Conservation (phyloP, 148 eudicot species). For the Silene conica region DNA sequence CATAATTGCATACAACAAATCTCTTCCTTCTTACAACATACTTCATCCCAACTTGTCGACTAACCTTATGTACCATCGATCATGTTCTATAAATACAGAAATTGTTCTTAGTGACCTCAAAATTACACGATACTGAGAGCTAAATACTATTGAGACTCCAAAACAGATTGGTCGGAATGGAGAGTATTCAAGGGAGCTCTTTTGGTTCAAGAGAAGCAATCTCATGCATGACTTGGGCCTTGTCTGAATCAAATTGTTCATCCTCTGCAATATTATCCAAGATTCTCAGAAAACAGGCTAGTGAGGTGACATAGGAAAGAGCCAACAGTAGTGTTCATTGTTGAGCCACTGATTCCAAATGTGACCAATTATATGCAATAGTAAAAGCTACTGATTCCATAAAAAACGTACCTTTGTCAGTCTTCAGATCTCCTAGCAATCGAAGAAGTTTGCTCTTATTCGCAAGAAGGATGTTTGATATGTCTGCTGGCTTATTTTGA, state of each 20-base stretch:
- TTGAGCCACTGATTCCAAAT: background rate
- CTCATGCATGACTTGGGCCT: constrained; percentile 49
- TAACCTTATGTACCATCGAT: constrained; percentile 11
- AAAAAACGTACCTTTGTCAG: constrained; percentile 40
- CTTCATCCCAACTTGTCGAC: background rate
- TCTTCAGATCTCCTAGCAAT: constrained; percentile 41
- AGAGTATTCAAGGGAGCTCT: constrained; percentile 30
- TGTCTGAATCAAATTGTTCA: constrained; percentile 41
- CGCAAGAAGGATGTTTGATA: constrained; percentile 38
- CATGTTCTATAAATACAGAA: background rate
- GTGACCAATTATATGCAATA: background rate
- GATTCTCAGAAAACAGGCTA: background rate
- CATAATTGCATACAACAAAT: background rate
- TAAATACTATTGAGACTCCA: background rate
- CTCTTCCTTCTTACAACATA: background rate
- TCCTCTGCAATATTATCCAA: constrained; percentile 34
- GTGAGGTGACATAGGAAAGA: background rate
- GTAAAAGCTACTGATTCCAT: background rate
- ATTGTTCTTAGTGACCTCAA: constrained; percentile 3
- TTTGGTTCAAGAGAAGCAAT: constrained; percentile 38
- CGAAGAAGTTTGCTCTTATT: constrained; percentile 49
- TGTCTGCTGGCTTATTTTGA: constrained; percentile 41
- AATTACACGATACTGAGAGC: constrained; percentile 7
- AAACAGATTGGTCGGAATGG: background rate
- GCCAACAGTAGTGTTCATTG: background rate